Percentiles rank a stretch among this genome's conserved stretches.
Conservation (phyloP, 176 grass and related monocot genomes). For the Chloris gayana region DNA sequence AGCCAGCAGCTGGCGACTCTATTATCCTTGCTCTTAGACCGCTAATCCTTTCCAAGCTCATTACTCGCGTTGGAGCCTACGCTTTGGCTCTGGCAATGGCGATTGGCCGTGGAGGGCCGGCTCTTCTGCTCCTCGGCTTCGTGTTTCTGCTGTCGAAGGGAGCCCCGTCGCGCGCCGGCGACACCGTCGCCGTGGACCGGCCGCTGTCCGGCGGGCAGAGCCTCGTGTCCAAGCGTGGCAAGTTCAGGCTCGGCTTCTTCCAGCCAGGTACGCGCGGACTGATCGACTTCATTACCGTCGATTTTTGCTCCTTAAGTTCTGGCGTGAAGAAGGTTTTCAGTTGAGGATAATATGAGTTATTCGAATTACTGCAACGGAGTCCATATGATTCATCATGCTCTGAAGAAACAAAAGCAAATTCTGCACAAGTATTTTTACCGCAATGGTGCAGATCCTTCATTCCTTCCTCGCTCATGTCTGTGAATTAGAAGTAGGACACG, state of each 20-base stretch:
- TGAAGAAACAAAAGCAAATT: neutral
- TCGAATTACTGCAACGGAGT: neutral
- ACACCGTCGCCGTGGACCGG: conserved; percentile 23
- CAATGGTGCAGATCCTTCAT: too few species aligned
- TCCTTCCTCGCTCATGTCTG: too few species aligned
- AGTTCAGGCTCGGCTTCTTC: conserved; percentile 61
- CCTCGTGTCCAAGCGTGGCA: conserved; percentile 52
- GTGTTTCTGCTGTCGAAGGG: neutral
- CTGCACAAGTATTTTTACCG: too few species aligned
- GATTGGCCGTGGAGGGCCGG: neutral
- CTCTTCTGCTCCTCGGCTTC: neutral
- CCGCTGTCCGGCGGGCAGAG: conserved; percentile 28
- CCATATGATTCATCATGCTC: neutral
- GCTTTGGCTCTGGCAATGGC: conserved; percentile 13
- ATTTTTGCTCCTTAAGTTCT: neutral
- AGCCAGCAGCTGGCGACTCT: too few species aligned
- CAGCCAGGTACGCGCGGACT: conserved; percentile 21
- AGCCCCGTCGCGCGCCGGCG: conserved; percentile 7
- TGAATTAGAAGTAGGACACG: too few species aligned
- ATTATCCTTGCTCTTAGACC: too few species aligned
- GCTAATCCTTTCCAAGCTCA: neutral
- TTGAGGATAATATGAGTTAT: neutral
- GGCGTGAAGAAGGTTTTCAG: too few species aligned
- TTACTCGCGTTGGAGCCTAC: neutral
- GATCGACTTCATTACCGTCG: neutral